Percentiles rank a stretch among this genome's conserved stretches.
Evolutionary conservation across 2,329 filamentous ascomycete species (phyloP).

Genomic region (Fusarium secorum): DNA sequence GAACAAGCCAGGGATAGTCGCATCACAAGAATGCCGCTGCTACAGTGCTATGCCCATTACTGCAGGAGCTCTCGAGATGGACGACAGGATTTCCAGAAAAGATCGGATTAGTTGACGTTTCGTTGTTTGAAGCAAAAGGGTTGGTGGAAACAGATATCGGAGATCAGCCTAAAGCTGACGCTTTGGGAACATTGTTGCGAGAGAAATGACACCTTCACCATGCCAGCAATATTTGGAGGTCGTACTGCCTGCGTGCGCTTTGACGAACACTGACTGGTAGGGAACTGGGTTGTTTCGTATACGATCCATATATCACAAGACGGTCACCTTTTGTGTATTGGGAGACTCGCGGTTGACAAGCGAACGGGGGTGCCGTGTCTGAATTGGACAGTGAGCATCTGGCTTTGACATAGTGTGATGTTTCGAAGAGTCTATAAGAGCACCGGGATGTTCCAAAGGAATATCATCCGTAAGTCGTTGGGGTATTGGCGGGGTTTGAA

Average conservation of each 20-base stretch:
- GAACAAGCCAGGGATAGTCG: background rate
- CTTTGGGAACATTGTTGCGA: background rate
- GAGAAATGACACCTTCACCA: background rate
- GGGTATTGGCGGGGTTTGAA: background rate
- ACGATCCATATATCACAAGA: background rate
- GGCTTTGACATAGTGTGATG: background rate
- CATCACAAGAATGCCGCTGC: background rate
- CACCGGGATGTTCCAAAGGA: background rate
- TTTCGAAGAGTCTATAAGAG: background rate
- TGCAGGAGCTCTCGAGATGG: constrained; percentile 2
- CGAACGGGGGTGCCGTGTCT: background rate
- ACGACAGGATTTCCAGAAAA: background rate
- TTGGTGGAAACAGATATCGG: background rate
- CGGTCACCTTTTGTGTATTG: background rate
- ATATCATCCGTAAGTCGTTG: background rate
- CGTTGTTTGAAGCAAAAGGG: background rate
- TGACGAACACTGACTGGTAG: background rate
- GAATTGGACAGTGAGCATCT: background rate
- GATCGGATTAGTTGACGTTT: background rate
- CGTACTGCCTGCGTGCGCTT: background rate
- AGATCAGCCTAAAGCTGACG: background rate
- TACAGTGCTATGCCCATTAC: background rate
- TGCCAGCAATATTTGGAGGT: background rate
- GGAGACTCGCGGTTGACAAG: background rate
- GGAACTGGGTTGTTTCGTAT: background rate